A percentile compares a stretch with the other conserved stretches of the same genome.
Evolutionary conservation across 495 filamentous ascomycete genomes (phyloP).

Genomic region (Lichenothelia convexa): DNA sequence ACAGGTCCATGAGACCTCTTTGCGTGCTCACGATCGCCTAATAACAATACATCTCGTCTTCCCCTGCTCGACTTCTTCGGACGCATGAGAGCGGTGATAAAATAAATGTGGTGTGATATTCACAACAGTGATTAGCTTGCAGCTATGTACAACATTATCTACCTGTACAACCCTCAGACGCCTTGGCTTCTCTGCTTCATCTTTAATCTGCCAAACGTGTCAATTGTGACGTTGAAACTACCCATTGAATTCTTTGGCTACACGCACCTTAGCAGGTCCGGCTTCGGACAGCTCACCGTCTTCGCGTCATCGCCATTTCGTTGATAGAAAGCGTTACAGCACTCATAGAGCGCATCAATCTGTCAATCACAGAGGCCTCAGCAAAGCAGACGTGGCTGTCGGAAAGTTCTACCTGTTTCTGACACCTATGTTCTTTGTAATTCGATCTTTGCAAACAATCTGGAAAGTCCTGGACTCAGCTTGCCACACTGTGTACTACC

Average conservation of each 20-base stretch:
- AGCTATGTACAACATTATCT: too few relatives aligned
- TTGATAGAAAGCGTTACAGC: conserved; percentile 79
- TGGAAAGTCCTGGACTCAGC: too few relatives aligned
- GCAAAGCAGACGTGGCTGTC: conserved; percentile 5
- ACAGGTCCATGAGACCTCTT: conserved; percentile 70
- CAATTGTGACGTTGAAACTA: too few relatives aligned
- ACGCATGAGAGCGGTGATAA: conserved; percentile 31
- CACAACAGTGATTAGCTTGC: too few relatives aligned
- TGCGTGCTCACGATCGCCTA: conserved; percentile 98
- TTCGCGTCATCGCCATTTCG: conserved; percentile 58
- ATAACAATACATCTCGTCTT: conserved; percentile 55
- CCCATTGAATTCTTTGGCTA: too few relatives aligned
- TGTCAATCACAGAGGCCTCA: too few relatives aligned
- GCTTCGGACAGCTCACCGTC: conserved; percentile 72
- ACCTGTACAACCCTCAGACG: conserved; percentile 7
- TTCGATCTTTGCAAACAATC: conserved; percentile 69
- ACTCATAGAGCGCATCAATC: conserved; percentile 87
- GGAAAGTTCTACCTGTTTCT: conserved; percentile 19
- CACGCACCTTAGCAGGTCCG: conserved; percentile 42
- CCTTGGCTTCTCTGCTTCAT: conserved; percentile 60
- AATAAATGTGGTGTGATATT: conserved; percentile 17
- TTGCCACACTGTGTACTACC: background rate
- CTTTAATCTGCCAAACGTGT: conserved; percentile 48
- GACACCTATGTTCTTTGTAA: conserved; percentile 78
- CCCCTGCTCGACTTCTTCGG: conserved; percentile 43